phyloP scores from a whole-genome alignment of 495 filamentous ascomycete species.

The Bacidia rubella region DNA sequence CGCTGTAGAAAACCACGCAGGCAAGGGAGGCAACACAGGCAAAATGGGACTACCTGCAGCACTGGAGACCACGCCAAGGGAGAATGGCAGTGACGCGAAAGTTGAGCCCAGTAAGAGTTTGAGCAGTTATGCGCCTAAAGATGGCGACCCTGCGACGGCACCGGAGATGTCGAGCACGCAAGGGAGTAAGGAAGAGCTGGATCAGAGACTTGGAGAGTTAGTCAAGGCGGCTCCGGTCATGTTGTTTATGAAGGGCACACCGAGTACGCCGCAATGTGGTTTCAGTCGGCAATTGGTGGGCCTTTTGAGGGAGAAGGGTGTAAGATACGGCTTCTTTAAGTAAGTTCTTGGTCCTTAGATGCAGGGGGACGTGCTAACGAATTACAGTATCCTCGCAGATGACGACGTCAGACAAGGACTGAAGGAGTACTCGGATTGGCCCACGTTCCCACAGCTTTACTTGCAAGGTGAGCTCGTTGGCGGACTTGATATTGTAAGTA shows the following conservation, averaged over 20 bases:
- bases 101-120: constrained; percentile 25
- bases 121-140: constrained; percentile 30
- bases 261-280: constrained; percentile 81
- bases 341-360: constrained; percentile 30
- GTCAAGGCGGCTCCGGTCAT: constrained; percentile 94
- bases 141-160: constrained; percentile 32
- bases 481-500: constrained; percentile 86
- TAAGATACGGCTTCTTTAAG: constrained; percentile 98
- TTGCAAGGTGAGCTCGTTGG: constrained; percentile 73
- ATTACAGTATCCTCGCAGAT: constrained; percentile 49
- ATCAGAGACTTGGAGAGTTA: constrained; percentile 59
- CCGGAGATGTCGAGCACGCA: constrained; percentile 38
- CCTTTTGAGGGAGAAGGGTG: constrained; percentile 69
- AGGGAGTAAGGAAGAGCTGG: constrained; percentile 63
- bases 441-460: constrained; percentile 89
- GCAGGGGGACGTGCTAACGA: background rate
- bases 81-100: constrained; percentile 23
- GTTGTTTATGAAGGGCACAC: constrained; percentile 85
- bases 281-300: constrained; percentile 83
- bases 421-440: constrained; percentile 70
- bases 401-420: constrained; percentile 93
- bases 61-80: constrained; percentile 31
- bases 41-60: constrained; percentile 39
- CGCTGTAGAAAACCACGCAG: constrained; percentile 70
- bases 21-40: constrained; percentile 22